Base-by-base conservation (phyloP, 75 land plant genomes). In the Pseudotsuga menziesii region DNA sequence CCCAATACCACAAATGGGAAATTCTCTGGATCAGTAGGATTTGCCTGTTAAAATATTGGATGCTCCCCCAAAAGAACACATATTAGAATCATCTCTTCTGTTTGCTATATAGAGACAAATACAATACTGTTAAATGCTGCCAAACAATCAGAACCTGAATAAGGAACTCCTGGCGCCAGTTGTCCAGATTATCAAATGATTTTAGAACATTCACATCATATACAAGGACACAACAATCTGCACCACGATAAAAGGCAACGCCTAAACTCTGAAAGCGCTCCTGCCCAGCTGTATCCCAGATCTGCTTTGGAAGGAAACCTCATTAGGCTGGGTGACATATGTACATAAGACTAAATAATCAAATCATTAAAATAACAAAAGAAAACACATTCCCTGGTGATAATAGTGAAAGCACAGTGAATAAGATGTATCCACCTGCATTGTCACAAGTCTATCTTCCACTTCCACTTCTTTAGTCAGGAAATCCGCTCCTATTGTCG, bases 231-330 rank as follows among this genome's bases (percentile, higher is more conserved):
- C 91, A 91, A 44, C 93, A 91, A 77, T 91, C 93, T 76, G 93
- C 93, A 75, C 91, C 93, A 15, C 91, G 86, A 64, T 91, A 91
- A 57, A 91, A 91, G 29, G 93, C 90, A 29, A 91, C 93, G 41
- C 90, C 93, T n/a, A 91, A 80, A 56, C 90, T 91, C 75, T 91
- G 93, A 60, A 91, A 91, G 23, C 93, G 72, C 64, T 91, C 93
- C 60, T 91, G 93, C 20, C 93, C 93, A 57, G 93, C 93, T 76
- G 93, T 91, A 66, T 91, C 91, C 93, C 93, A 91, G 14, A 91
- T 88, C 93, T 90, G 77, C 54, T 61, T 61, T 26, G 35, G 16
- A 25, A 20, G 25, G 1, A 16, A 75, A 75, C 59, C 29, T 75
- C 73, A 29, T 29, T 36, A 78, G 62, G 54, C 41, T 27, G 12